Evolutionary conservation across 2,329 filamentous ascomycete genomes (phyloP).

Genomic region (Chaetomium strumarium): DNA sequence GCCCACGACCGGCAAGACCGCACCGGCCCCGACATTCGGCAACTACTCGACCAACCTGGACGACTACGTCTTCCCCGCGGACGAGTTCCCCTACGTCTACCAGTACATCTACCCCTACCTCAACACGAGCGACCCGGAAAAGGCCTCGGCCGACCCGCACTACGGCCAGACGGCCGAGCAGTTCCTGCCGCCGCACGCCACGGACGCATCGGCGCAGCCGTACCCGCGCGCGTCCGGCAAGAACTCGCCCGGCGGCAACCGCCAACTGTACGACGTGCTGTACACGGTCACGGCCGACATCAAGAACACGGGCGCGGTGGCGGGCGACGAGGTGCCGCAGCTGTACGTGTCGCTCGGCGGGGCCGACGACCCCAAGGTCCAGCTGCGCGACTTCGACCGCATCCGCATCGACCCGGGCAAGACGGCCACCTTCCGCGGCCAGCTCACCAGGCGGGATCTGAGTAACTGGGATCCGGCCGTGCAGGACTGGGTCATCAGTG

Average conservation of each 20-base stretch:
- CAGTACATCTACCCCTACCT: conserved; percentile 67
- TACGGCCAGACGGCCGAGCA: conserved; percentile 54
- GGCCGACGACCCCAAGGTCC: conserved; percentile 57
- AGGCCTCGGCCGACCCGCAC: conserved; percentile 51
- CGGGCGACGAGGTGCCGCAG: conserved; percentile 68
- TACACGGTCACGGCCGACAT: conserved; percentile 63
- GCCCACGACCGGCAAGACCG: conserved; percentile 56
- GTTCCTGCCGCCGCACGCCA: conserved; percentile 55
- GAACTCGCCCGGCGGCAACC: conserved; percentile 53
- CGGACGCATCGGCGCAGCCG: conserved; percentile 51
- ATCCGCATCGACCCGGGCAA: conserved; percentile 65
- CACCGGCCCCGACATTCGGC: conserved; percentile 58
- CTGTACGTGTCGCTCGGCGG: conserved; percentile 78
- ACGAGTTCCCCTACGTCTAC: conserved; percentile 44
- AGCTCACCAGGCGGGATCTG: conserved; percentile 72
- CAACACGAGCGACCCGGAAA: conserved; percentile 50
- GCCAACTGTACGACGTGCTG: conserved; percentile 59
- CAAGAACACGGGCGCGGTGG: conserved; percentile 61
- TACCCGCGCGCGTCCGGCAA: conserved; percentile 45
- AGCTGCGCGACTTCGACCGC: conserved; percentile 77
- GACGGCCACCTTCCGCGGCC: conserved; percentile 58
- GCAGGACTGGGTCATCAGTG: conserved; percentile 78
- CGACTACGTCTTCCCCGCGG: conserved; percentile 63
- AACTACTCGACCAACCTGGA: conserved; percentile 55
- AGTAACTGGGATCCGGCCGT: conserved; percentile 74